phyloP scores from a whole-genome alignment of 2,329 filamentous ascomycete genomes.

The Sporothrix brasiliensis region DNA sequence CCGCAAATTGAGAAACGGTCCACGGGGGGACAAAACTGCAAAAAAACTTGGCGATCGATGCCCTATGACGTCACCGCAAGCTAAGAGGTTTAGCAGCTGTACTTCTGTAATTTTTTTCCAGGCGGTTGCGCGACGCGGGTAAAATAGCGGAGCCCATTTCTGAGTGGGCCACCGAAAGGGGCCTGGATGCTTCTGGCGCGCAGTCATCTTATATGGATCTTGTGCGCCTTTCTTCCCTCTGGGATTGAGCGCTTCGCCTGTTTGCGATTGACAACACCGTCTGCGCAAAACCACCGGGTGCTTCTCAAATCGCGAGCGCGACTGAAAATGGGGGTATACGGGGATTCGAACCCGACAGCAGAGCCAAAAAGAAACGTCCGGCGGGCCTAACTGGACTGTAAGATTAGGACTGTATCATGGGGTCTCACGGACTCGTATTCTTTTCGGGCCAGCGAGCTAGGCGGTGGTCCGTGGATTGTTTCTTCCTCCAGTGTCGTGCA shows the following conservation, averaged over 20 bases:
- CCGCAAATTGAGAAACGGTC: slow-evolving; percentile 23
- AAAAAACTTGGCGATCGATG: slow-evolving; percentile 30
- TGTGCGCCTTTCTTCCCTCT: not conserved
- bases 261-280: not conserved
- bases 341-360: not conserved
- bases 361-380: not conserved
- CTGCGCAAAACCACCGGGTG: not conserved
- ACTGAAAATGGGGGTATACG: no score
- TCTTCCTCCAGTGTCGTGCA: slow-evolving; percentile 20
- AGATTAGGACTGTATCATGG: not conserved
- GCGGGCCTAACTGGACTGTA: not conserved
- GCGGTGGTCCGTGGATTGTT: not conserved
- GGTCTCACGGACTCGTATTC: not conserved
- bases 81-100: not conserved
- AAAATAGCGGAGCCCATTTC: slow-evolving; percentile 2
- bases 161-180: not conserved
- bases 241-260: no score
- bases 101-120: slow-evolving; percentile 16
- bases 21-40: slow-evolving; percentile 10
- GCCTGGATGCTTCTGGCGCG: not conserved
- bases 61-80: slow-evolving; percentile 35
- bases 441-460: not conserved
- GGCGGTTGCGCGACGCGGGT: slow-evolving; percentile 14
- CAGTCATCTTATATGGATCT: not conserved
- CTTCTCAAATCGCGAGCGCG: not conserved